Base-by-base conservation (phyloP, 305 asterid genomes). In the Petunia hybrid region DNA sequence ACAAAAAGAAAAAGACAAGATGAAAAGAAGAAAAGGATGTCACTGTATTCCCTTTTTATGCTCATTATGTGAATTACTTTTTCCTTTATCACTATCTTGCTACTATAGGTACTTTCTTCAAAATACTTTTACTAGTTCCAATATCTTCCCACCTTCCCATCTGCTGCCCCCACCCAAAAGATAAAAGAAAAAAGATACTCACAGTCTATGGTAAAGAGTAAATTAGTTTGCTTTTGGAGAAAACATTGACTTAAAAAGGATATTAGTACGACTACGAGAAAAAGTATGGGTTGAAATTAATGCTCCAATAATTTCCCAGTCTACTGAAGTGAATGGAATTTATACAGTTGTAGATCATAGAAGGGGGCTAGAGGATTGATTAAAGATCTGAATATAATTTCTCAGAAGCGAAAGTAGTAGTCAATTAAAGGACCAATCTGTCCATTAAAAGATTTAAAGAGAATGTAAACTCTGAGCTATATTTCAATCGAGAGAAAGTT, bases 1-100 rank as follows among this genome's bases (percentile, higher is more conserved):
- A 61, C 73, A 39, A 77, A 77, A 61, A 77, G 81, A 77, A 77
- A 77, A 77, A 48, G 81, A 77, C 73, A 77, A 48, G 70, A 77
- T 43, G 70, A 77, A 77, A 77, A 77, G 81, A 77, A 77, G 81
- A 77, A 77, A 77, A 61, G 45, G 81, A 77, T 77, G 70, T 59
- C 12, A 77, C 70, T 45, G 42, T 77, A 73, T 36, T 43, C 56
- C 81, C 81, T 77, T 77, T 77, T 77, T 60, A 61, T 77, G 60
- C 71, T 77, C 73, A 77, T 77, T 77, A 77, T 77, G 61, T 77
- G 73, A 61, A 77, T 77, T 42, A 22, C 8, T 73, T 73, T 22
- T 73, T 73, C 63, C 63, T 73, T 73, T 73, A 73, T 36, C 78
- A 51, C 78, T 73, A 73, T 73, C 63, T 73, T 73, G 60, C 63